Base-by-base conservation (phyloP, 176 grass and related monocot species). In the Chloris gayana region DNA sequence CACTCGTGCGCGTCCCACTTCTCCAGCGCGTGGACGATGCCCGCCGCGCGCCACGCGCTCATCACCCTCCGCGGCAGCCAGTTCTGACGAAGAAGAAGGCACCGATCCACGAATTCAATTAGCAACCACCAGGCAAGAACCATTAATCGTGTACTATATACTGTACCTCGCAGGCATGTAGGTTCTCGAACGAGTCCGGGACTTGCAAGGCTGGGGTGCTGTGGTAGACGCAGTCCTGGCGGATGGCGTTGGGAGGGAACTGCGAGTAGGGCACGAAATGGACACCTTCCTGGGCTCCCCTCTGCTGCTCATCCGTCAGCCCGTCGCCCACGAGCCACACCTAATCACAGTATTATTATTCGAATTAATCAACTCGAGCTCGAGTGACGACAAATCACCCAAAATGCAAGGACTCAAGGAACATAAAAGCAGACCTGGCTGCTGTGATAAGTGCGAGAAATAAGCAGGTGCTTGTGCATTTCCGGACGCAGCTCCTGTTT, bases 51-150 rank as follows among this genome's bases (percentile, higher is more conserved):
- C 88, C 89, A 92, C 67, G 95, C 88, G 68, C 95, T 94, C 88
- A 91, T 91, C 33, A 98, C 95, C 88, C 89, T 77, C 87, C 95
- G 74, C 26, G 95, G 90, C 85, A 98, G 78, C 95, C 95, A 98
- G 63, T 98, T 98, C 95, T 97, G 59, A 8, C 2, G 69, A 27
- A 0, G 5, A 47, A 17, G 3, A 15, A 13, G 45, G 45, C 11
- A 47, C 13, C 45, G 15, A 3, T 5, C 35, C n/a, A n/a, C n/a
- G n/a, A n/a, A n/a, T n/a, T n/a, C n/a, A n/a, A n/a, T n/a, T n/a
- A n/a, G n/a, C 37, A 39, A 39, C 37, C 5, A 39, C 41, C 9
- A 44, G 10, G 41, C 11, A 44, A 12, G 9, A 12, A 9, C 9
- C 41, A 44, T 44, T 2, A 50, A 15, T 15, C 14, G 2, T 50